Conservation (phyloP, 495 filamentous ascomycete genomes). For the Neurospora sp. region DNA sequence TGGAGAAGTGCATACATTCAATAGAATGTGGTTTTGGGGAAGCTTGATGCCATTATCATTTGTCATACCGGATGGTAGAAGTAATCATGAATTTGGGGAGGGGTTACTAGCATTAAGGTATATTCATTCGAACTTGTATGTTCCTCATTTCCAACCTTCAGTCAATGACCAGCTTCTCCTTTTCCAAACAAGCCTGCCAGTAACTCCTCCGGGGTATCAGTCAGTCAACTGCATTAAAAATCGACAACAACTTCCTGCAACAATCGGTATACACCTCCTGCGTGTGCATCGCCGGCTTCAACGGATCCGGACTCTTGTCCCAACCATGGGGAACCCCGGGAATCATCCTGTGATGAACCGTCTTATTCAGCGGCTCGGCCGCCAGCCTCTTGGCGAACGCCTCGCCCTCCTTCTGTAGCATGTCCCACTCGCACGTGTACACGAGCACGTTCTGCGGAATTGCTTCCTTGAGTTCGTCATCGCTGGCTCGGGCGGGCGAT, state of each 20-base stretch:
- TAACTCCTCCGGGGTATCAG: neutral
- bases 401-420: conserved; percentile 72
- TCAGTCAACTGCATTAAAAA: conserved; percentile 15
- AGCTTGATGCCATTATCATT: too few species aligned
- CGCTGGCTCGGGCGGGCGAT: conserved; percentile 29
- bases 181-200: neutral
- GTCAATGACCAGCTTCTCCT: neutral
- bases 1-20: too few species aligned
- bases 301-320: conserved; percentile 79
- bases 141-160: neutral
- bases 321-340: conserved; percentile 69
- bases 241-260: conserved; percentile 18
- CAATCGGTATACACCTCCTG: conserved; percentile 34
- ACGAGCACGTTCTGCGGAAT: conserved; percentile 46
- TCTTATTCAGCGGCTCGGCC: conserved; percentile 48
- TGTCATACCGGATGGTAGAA: neutral
- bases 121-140: neutral
- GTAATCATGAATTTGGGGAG: neutral
- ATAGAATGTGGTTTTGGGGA: too few species aligned
- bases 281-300: conserved; percentile 39
- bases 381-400: conserved; percentile 52
- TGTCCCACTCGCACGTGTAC: conserved; percentile 85
- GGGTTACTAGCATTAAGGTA: neutral
- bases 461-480: conserved; percentile 30
- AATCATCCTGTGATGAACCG: conserved; percentile 59